Conservation (phyloP, 306 rosid genomes). For the Lagenaria siceraria region DNA sequence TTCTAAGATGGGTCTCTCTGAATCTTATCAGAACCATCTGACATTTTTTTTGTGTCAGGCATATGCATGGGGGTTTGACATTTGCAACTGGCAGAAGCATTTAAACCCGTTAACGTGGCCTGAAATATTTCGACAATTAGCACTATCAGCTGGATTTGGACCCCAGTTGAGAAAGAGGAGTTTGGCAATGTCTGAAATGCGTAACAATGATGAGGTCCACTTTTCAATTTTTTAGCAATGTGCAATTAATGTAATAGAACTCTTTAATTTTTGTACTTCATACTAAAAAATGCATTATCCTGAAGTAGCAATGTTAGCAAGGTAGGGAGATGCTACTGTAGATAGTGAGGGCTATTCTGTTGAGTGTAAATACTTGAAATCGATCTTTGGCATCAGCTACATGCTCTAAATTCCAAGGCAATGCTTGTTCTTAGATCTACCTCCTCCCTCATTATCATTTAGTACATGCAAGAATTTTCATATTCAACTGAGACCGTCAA, state of each 20-base stretch:
- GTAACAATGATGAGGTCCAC: constrained; percentile 70
- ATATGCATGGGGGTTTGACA: constrained; percentile 97
- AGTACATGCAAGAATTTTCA: not conserved
- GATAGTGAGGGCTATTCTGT: not conserved
- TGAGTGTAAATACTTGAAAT: not conserved
- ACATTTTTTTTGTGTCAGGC: constrained; percentile 39
- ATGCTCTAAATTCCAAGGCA: not conserved
- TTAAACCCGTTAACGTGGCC: constrained; percentile 92
- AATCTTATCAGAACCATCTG: constrained; percentile 8
- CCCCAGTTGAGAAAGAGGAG: constrained; percentile 77
- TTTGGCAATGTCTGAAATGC: constrained; percentile 47
- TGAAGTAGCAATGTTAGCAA: not conserved
- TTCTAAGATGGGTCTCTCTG: not conserved
- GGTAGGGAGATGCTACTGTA: not conserved
- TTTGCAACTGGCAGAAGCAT: constrained; percentile 90
- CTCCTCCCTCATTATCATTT: not conserved
- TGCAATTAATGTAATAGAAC: not conserved
- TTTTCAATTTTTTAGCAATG: not conserved
- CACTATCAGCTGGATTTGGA: constrained; percentile 89
- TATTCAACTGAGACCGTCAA: not conserved
- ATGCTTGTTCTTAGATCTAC: not conserved
- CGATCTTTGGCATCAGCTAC: not conserved
- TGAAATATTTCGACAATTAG: constrained; percentile 84
- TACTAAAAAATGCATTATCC: not conserved
- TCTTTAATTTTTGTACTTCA: not conserved